These are phyloP conservation scores for Globisporangium emineosum DNA, from an alignment of 352 stramenopile species.

Conservation along the genomic window DNA sequence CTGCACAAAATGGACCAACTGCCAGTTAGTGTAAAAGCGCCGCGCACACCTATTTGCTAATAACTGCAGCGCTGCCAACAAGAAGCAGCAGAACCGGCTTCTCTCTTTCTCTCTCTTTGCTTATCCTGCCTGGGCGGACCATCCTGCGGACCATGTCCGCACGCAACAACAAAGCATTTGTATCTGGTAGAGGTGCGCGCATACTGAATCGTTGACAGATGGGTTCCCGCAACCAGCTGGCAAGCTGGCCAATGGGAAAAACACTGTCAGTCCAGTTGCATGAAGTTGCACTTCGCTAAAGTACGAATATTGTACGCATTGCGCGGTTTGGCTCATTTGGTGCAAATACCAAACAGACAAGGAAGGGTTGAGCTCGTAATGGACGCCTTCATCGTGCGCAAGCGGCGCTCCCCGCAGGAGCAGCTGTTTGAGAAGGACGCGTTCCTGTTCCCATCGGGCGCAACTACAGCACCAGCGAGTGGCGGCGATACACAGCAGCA, in stretches of 20 bases:
- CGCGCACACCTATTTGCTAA: background rate
- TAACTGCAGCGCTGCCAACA: background rate
- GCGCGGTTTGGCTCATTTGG: background rate
- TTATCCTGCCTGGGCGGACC: background rate
- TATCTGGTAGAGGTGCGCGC: slow-evolving; percentile 4
- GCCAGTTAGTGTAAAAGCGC: background rate
- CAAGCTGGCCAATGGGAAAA: background rate
- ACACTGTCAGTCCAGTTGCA: background rate
- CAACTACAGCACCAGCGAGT: background rate
- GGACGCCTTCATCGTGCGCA: slow-evolving; percentile 59
- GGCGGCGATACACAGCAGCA: slow-evolving; percentile 5
- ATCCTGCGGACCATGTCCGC: background rate
- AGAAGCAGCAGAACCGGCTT: background rate
- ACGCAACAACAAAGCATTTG: background rate
- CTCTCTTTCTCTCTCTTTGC: background rate
- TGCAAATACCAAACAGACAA: background rate
- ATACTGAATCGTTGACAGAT: slow-evolving; percentile 7
- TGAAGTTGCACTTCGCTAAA: background rate
- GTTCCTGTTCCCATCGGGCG: slow-evolving; percentile 22
- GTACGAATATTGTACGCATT: background rate
- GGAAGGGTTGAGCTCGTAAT: too few species aligned
- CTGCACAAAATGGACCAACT: background rate
- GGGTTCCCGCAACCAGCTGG: slow-evolving; percentile 10
- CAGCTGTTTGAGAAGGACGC: slow-evolving; percentile 39
- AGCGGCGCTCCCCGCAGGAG: slow-evolving; percentile 11